These are phyloP conservation scores for Penicillium sp. DNA, from an alignment of 2,329 filamentous ascomycete genomes.

Conservation along the genomic window DNA sequence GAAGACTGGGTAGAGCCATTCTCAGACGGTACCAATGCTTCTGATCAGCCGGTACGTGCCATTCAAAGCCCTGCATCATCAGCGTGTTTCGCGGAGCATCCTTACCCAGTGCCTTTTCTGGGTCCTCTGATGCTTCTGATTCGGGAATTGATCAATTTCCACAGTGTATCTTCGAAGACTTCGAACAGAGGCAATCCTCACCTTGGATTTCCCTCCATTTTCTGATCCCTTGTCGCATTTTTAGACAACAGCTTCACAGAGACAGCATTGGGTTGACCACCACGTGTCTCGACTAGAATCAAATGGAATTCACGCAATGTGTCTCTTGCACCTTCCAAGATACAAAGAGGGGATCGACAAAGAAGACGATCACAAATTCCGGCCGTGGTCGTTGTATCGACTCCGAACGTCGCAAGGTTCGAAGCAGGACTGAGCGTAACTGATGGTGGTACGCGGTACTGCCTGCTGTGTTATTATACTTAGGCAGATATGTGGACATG, in stretches of 20 bases:
- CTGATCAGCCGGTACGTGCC: conserved; percentile 67
- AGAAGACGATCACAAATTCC: background rate
- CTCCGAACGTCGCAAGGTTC: conserved; percentile 10
- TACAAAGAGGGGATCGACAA: background rate
- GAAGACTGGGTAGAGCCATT: conserved; percentile 57
- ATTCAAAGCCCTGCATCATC: conserved; percentile 73
- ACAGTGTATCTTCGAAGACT: background rate
- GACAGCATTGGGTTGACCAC: conserved; percentile 17
- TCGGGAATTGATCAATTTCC: background rate
- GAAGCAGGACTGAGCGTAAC: conserved; percentile 11
- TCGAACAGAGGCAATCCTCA: background rate
- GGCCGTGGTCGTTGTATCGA: conserved; percentile 1
- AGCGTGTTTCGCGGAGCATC: conserved; percentile 45
- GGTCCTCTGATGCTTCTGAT: conserved; percentile 28
- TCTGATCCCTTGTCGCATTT: conserved; percentile 8
- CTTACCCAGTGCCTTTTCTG: conserved; percentile 34
- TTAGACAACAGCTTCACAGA: conserved; percentile 17
- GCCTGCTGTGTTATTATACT: conserved; percentile 25
- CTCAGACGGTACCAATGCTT: conserved; percentile 65
- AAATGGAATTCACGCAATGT: conserved; percentile 1
- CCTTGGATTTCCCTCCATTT: conserved; percentile 22
- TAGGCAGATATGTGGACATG: background rate
- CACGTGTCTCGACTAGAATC: conserved; percentile 1
- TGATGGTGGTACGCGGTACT: conserved; percentile 18
- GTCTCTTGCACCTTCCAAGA: background rate